Conservation (phyloP, 148 eudicot genomes). For the Silene latifolia region DNA sequence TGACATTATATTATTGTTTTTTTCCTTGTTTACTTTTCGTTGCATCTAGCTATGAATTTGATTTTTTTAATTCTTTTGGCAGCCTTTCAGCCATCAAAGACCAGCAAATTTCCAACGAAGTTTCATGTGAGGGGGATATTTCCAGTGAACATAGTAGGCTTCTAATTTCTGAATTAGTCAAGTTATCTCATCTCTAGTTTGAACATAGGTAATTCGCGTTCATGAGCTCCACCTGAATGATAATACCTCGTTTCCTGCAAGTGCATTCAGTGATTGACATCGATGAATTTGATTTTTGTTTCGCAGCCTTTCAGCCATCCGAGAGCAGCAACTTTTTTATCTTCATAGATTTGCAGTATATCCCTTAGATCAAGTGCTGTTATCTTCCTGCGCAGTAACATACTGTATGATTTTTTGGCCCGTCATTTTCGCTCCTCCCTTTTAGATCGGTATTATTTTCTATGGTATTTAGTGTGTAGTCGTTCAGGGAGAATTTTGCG, state of each 20-base stretch:
- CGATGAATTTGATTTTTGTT: background rate
- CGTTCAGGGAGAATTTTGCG: background rate
- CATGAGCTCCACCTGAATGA: background rate
- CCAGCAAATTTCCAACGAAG: background rate
- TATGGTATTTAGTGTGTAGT: background rate
- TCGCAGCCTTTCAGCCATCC: slow-evolving; percentile 17
- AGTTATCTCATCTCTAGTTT: slow-evolving; percentile 29
- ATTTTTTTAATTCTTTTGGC: slow-evolving; percentile 3
- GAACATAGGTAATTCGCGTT: slow-evolving; percentile 36
- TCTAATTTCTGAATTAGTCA: slow-evolving; percentile 68
- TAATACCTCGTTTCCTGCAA: background rate
- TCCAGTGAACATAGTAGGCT: slow-evolving; percentile 77
- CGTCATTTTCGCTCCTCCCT: background rate
- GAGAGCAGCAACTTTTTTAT: background rate
- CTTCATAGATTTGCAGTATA: slow-evolving; percentile 1
- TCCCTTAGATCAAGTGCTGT: slow-evolving; percentile 10
- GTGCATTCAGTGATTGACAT: background rate
- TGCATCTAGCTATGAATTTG: background rate
- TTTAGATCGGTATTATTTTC: background rate
- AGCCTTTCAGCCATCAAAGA: slow-evolving; percentile 17
- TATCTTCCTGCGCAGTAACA: slow-evolving; percentile 16
- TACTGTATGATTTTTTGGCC: background rate
- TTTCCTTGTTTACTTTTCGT: background rate
- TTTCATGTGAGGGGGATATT: slow-evolving; percentile 37
- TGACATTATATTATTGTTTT: background rate